Evolutionary conservation across 805 yeast genomes (phyloP), one percentile per base, ranked within the genome.

Genomic region (Saccharomycopsis javanensis): DNA sequence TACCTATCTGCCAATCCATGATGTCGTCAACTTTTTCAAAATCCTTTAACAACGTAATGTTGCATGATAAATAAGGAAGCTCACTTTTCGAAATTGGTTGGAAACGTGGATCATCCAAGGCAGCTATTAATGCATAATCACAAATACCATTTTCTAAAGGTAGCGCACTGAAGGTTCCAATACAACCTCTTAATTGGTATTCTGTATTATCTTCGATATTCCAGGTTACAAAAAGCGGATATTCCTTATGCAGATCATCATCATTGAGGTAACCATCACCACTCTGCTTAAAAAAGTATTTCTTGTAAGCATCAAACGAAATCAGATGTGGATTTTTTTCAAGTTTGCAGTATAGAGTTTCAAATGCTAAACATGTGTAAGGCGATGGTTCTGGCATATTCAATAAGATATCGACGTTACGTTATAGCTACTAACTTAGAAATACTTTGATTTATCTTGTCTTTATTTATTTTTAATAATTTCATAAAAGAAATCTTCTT

Each of bases 211-310:
- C 59, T 2, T 31, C 37, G 57, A 78, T 76, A 63, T 82, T 83
- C 96, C 97, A 94, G 0, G 98, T 94, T 33, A 92, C 86, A 71
- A 94, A 94, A 28, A 92, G 70, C 0, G 98, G 94, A 5, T 72
- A 71, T 45, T 67, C 65, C 50, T 63, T 69, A 16, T 50, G n/a
- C n/a, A n/a, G n/a, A n/a, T n/a, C n/a, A n/a, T n/a, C n/a, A n/a
- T n/a, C n/a, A n/a, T n/a, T n/a, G n/a, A n/a, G n/a, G n/a, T n/a
- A n/a, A n/a, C n/a, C n/a, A n/a, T 31, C 58, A 16, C 50, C 54
- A 4, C 57, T 57, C 6, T 55, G 46, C 6, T 33, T 15, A 31
- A 38, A n/a, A n/a, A n/a, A 45, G 25, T 37, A 31, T 25, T 20
- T 46, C n/a, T 50, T 45, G 31, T 51, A 55, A 11, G 51, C 27